Percentiles rank a stretch among this genome's conserved stretches.
phyloP scores from a whole-genome alignment of 2,329 filamentous ascomycete genomes.

The Colletotrichum agaves region DNA sequence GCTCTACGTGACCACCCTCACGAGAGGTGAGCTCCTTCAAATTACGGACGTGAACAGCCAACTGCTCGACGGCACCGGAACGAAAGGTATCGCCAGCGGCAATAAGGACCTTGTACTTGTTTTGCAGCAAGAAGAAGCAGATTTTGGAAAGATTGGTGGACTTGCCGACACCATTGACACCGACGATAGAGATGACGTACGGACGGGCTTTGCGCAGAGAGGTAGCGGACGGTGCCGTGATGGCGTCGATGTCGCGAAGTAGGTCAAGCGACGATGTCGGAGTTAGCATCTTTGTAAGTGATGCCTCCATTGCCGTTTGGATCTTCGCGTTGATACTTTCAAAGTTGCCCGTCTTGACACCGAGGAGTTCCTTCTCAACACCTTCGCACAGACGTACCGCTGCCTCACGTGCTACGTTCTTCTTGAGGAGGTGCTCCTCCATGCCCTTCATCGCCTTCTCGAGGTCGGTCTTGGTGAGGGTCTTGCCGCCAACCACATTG shows the following conservation, averaged over 20 bases:
- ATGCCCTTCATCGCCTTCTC: slow-evolving; percentile 94
- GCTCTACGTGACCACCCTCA: slow-evolving; percentile 85
- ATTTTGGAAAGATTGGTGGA: slow-evolving; percentile 98
- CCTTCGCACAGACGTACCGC: slow-evolving; percentile 90
- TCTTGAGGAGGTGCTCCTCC: slow-evolving; percentile 93
- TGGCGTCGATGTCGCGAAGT: slow-evolving; percentile 88
- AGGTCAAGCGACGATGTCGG: slow-evolving; percentile 95
- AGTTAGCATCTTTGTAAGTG: slow-evolving; percentile 93
- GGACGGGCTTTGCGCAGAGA: slow-evolving; percentile 76
- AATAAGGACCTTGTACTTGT: slow-evolving; percentile 94
- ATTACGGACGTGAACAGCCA: slow-evolving; percentile 94
- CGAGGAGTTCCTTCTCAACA: slow-evolving; percentile 88
- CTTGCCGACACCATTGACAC: slow-evolving; percentile 98
- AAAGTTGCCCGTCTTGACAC: slow-evolving; percentile 91
- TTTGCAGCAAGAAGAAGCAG: slow-evolving; percentile 96
- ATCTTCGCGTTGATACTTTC: slow-evolving; percentile 89
- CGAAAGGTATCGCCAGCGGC: slow-evolving; percentile 97
- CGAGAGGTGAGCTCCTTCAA: slow-evolving; percentile 87
- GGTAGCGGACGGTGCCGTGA: slow-evolving; percentile 73
- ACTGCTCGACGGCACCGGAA: slow-evolving; percentile 95
- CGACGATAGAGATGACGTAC: slow-evolving; percentile 98
- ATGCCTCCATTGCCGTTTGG: slow-evolving; percentile 88
- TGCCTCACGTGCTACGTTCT: slow-evolving; percentile 96
- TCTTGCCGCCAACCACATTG: slow-evolving; percentile 95
- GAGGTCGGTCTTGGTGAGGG: slow-evolving; percentile 86